Evolutionary conservation across 1,284 basidiomycete species (phyloP).

Genomic region (Thelephora terrestris): DNA sequence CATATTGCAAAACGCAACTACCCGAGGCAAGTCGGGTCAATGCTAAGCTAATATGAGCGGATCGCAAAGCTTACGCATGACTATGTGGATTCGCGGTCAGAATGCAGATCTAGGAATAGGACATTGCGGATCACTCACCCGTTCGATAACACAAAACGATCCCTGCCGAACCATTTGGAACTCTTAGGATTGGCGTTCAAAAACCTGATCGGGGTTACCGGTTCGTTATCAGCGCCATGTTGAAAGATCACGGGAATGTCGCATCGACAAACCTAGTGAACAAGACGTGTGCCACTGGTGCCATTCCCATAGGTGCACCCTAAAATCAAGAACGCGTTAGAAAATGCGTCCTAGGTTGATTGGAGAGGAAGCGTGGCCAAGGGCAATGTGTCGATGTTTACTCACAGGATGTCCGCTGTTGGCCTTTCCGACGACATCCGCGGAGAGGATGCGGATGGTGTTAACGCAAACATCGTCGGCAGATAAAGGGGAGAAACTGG

Average conservation of each 20-base stretch:
- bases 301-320: conserved; percentile 91
- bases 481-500: conserved; percentile 29
- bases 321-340: conserved; percentile 10
- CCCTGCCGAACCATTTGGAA: conserved; percentile 88
- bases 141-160: conserved; percentile 82
- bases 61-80: conserved; percentile 49
- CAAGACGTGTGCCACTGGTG: conserved; percentile 81
- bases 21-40: conserved; percentile 1
- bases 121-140: conserved; percentile 36
- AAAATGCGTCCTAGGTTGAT: conserved; percentile 1
- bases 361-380: too few relatives aligned
- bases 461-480: conserved; percentile 53
- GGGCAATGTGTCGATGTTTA: conserved; percentile 2
- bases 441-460: conserved; percentile 64
- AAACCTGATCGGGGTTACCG: conserved; percentile 41
- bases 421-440: conserved; percentile 67
- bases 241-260: conserved; percentile 7
- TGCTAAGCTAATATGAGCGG: neutral
- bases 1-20: conserved; percentile 82
- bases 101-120: neutral
- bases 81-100: conserved; percentile 23
- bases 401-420: conserved; percentile 87
- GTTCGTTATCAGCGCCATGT: neutral
- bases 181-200: conserved; percentile 81
- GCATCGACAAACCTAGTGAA: conserved; percentile 50